Evolutionary conservation across 306 rosid species (phyloP).

Genomic region (Rubus idaeus): DNA sequence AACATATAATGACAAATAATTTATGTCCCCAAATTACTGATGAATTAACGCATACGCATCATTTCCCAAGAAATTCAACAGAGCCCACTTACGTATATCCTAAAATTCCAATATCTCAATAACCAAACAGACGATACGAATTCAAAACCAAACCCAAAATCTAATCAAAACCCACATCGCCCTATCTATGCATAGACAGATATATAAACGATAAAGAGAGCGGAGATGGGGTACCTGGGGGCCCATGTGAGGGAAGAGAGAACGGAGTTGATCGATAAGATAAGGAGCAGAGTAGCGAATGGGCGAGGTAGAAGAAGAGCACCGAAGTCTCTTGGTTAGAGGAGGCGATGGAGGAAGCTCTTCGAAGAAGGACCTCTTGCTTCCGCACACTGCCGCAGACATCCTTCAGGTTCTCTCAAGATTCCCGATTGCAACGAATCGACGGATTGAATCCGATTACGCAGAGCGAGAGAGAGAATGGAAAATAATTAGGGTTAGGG

Average conservation of each 20-base stretch:
- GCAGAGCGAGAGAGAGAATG: background rate
- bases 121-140: background rate
- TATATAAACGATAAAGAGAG: background rate
- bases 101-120: background rate
- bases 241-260: constrained; percentile 82
- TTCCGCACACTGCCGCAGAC: constrained; percentile 99
- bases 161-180: background rate
- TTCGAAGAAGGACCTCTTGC: constrained; percentile 96
- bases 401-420: constrained; percentile 45
- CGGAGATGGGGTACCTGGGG: constrained; percentile 29
- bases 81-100: background rate
- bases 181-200: too few species aligned
- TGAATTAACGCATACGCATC: too few species aligned
- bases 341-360: constrained; percentile 95
- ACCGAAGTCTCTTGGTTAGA: constrained; percentile 79
- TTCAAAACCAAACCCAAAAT: background rate
- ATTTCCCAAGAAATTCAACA: too few species aligned
- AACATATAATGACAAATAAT: background rate
- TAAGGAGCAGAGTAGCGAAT: constrained; percentile 53
- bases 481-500: constrained; percentile 19
- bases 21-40: background rate
- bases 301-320: constrained; percentile 83
- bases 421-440: background rate
- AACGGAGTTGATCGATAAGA: constrained; percentile 64
- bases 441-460: constrained; percentile 14